phyloP scores from a whole-genome alignment of 768 basidiomycete genomes.

The Dendrothele bispora region DNA sequence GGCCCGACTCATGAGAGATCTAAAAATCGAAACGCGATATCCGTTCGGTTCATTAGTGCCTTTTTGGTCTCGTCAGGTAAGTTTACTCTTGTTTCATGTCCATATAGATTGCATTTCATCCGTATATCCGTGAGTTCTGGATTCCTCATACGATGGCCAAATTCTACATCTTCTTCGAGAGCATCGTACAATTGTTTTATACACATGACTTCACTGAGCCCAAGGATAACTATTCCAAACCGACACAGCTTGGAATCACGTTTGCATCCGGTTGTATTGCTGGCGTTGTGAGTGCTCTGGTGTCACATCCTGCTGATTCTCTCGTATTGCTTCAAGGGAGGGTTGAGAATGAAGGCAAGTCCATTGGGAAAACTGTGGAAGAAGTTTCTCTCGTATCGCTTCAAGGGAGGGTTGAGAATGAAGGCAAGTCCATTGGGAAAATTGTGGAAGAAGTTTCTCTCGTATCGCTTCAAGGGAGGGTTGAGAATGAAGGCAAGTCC shows the following conservation, averaged over 20 bases:
- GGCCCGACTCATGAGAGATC: conserved; percentile 62
- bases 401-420: too few relatives aligned
- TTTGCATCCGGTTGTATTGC: conserved; percentile 91
- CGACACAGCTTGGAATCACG: conserved; percentile 85
- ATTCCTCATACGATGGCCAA: conserved; percentile 99
- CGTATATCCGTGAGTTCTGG: too few relatives aligned
- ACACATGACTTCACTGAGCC: conserved; percentile 81
- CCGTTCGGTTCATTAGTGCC: conserved; percentile 85
- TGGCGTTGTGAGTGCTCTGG: conserved; percentile 92
- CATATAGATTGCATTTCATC: not conserved
- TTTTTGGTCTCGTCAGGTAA: conserved; percentile 84
- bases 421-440: too few relatives aligned
- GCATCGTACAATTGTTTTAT: conserved; percentile 84
- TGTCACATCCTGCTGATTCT: conserved; percentile 97
- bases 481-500: too few relatives aligned
- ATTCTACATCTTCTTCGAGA: conserved; percentile 95
- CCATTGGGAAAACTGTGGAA: too few relatives aligned
- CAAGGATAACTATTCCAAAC: conserved; percentile 75
- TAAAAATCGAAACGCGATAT: conserved; percentile 71
- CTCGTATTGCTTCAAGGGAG: too few relatives aligned
- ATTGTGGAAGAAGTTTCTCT: too few relatives aligned
- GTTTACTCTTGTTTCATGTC: conserved; percentile 11
- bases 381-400: too few relatives aligned
- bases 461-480: too few relatives aligned
- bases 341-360: too few relatives aligned